phyloP scores from a whole-genome alignment of 2,329 filamentous ascomycete genomes.

The Venturia oleaginea region DNA sequence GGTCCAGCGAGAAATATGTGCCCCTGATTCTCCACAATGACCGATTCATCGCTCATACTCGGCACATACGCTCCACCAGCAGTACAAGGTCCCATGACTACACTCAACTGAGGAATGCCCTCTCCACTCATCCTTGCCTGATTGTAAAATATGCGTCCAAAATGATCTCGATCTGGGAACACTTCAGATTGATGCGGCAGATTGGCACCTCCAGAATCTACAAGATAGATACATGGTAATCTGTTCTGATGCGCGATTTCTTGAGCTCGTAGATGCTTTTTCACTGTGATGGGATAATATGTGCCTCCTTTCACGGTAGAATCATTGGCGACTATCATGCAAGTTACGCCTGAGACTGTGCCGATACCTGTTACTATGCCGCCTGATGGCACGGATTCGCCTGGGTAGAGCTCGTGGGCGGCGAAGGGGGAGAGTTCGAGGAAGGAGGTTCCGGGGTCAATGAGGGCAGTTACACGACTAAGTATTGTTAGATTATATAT shows the following conservation, averaged over 20 bases:
- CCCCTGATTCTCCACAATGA: slow-evolving; percentile 93
- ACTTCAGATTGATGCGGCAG: slow-evolving; percentile 92
- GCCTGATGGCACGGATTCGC: slow-evolving; percentile 78
- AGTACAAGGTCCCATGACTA: slow-evolving; percentile 96
- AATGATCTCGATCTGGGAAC: slow-evolving; percentile 90
- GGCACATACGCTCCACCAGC: slow-evolving; percentile 93
- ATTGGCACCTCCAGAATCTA: slow-evolving; percentile 92
- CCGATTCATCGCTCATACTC: slow-evolving; percentile 94
- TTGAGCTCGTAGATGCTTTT: slow-evolving; percentile 92
- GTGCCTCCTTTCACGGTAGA: slow-evolving; percentile 96
- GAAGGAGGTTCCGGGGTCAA: slow-evolving; percentile 85
- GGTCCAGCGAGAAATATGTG: slow-evolving; percentile 95
- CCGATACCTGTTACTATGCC: slow-evolving; percentile 92
- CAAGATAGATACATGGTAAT: slow-evolving; percentile 81
- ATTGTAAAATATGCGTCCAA: slow-evolving; percentile 97
- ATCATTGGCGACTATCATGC: slow-evolving; percentile 91
- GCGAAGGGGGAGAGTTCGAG: slow-evolving; percentile 90
- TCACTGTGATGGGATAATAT: slow-evolving; percentile 94
- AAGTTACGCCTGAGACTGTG: slow-evolving; percentile 80
- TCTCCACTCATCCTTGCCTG: slow-evolving; percentile 65
- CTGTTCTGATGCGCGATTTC: slow-evolving; percentile 82
- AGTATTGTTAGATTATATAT: neutral
- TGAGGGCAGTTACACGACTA: slow-evolving; percentile 66
- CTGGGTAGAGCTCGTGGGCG: slow-evolving; percentile 74
- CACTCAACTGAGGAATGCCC: slow-evolving; percentile 86